A percentile compares a stretch with the other conserved stretches of the same genome.
phyloP scores from a whole-genome alignment of 495 filamentous ascomycete genomes.

The Daldinia caldariorum region DNA sequence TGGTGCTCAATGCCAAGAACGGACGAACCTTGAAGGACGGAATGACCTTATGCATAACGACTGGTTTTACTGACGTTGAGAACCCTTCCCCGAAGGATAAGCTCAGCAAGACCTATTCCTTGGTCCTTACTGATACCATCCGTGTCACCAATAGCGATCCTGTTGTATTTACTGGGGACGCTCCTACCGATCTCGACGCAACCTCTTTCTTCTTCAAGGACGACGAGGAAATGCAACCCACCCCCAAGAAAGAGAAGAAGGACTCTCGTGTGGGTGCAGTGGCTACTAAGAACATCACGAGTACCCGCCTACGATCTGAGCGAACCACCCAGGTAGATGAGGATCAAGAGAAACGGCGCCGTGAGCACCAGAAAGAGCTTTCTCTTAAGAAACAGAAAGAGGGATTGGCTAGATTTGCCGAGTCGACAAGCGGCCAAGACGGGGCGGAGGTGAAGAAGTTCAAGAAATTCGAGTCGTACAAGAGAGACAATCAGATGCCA shows the following conservation, averaged over 20 bases:
- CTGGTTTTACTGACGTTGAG: conserved; percentile 86
- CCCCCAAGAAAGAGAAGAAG: conserved; percentile 80
- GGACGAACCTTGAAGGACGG: conserved; percentile 85
- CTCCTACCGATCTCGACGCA: conserved; percentile 86
- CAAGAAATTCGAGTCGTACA: conserved; percentile 99
- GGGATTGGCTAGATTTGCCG: conserved; percentile 81
- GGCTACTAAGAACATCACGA: conserved; percentile 90
- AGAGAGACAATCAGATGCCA: conserved; percentile 95
- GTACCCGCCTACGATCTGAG: conserved; percentile 92
- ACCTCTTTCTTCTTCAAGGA: conserved; percentile 98
- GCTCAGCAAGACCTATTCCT: conserved; percentile 84
- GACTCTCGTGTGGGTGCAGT: conserved; percentile 84
- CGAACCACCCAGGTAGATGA: conserved; percentile 85
- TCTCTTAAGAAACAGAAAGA: conserved; percentile 87
- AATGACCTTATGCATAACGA: conserved; percentile 91
- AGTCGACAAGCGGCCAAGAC: conserved; percentile 83
- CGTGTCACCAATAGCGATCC: conserved; percentile 81
- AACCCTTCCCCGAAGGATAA: conserved; percentile 85
- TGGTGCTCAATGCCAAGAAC: conserved; percentile 87
- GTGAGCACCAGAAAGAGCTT: conserved; percentile 93
- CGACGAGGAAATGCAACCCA: conserved; percentile 74
- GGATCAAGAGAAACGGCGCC: conserved; percentile 85
- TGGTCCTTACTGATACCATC: conserved; percentile 92
- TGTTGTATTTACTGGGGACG: conserved; percentile 91
- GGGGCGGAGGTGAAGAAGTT: conserved; percentile 95